These are phyloP conservation scores for Coemansia sp. DNA, from an alignment of 192 early-diverging fungal genomes.

Conservation along the genomic window DNA sequence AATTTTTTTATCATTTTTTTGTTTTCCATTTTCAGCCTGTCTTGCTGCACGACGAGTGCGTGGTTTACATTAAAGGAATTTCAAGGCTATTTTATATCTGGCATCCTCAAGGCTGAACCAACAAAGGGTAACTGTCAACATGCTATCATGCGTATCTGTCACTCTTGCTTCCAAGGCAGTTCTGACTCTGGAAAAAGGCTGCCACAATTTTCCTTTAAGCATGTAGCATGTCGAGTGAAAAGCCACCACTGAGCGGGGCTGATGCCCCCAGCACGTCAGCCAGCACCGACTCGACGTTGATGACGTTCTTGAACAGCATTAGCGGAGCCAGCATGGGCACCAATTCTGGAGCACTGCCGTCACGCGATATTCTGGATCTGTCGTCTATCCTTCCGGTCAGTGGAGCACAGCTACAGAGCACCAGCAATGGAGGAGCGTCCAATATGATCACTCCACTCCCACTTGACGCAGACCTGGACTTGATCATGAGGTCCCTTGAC, in stretches of 20 bases:
- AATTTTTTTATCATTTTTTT: background rate
- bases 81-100: background rate
- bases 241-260: background rate
- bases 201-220: background rate
- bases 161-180: background rate
- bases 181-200: slow-evolving; percentile 8
- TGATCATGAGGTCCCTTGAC: slow-evolving; percentile 44
- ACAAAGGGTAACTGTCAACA: slow-evolving; percentile 6
- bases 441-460: slow-evolving; percentile 19
- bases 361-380: slow-evolving; percentile 15
- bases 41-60: background rate
- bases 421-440: background rate
- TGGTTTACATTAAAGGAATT: background rate
- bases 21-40: background rate
- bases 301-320: slow-evolving; percentile 11
- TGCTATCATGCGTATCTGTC: background rate
- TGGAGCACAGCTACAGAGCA: background rate
- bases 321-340: slow-evolving; percentile 12
- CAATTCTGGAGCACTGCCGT: background rate
- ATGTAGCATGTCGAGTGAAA: slow-evolving; percentile 30
- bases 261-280: slow-evolving; percentile 5
- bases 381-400: slow-evolving; percentile 21
- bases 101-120: background rate
- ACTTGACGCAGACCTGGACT: slow-evolving; percentile 39
- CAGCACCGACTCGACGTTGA: slow-evolving; percentile 10